These are phyloP conservation scores for Fraxinus latifolia DNA, from an alignment of 305 asterid species.

Conservation along the genomic window DNA sequence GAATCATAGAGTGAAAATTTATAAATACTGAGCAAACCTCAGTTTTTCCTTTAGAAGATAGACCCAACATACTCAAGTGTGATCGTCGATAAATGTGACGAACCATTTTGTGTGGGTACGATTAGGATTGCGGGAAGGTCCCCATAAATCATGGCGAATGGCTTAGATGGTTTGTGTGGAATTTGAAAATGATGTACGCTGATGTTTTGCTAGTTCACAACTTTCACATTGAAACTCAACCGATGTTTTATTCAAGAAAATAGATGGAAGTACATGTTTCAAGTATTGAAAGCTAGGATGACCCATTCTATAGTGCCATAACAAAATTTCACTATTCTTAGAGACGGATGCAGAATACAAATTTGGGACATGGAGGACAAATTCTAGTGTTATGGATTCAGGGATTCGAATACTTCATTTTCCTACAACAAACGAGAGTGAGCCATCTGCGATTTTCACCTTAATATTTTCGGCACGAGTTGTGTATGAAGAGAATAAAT, in stretches of 20 bases:
- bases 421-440: not conserved
- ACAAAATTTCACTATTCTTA: not conserved
- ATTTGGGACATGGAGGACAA: not conserved
- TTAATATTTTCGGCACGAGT: not conserved
- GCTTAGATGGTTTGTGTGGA: too few species aligned
- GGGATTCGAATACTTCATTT: not conserved
- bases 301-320: not conserved
- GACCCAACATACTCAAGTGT: too few species aligned
- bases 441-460: not conserved
- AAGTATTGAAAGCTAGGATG: not conserved
- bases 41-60: too few species aligned
- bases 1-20: too few species aligned
- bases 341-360: not conserved
- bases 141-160: too few species aligned
- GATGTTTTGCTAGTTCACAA: not conserved
- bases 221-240: not conserved
- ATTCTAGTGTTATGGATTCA: not conserved
- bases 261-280: not conserved
- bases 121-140: too few species aligned
- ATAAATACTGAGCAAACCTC: too few species aligned
- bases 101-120: too few species aligned
- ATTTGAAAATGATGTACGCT: too few species aligned
- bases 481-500: not conserved
- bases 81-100: too few species aligned
- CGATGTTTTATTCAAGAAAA: not conserved